Evolutionary conservation across 2,329 filamentous ascomycete species (phyloP).

Genomic region (Hymenoscyphus linearis): DNA sequence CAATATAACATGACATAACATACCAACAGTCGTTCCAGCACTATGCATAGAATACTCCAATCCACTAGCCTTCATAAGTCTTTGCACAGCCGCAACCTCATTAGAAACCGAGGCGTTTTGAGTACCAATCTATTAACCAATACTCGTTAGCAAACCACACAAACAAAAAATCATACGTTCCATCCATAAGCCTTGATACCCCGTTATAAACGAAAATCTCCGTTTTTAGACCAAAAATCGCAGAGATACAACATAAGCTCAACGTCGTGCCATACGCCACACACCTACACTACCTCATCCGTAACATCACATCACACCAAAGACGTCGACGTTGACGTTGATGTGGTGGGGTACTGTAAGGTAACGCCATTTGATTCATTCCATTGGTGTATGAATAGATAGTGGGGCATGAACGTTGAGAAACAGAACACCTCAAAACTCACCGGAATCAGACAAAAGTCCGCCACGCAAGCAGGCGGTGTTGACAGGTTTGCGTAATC

Average conservation of each 20-base stretch:
- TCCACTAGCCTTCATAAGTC: conserved; percentile 73
- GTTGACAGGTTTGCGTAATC: conserved; percentile 51
- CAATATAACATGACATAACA: neutral
- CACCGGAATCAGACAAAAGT: conserved; percentile 87
- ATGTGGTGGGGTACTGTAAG: neutral
- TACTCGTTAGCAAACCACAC: too few species aligned
- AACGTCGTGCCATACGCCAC: too few species aligned
- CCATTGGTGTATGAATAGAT: too few species aligned
- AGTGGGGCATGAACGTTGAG: too few species aligned
- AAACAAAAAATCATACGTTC: too few species aligned
- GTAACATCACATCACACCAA: too few species aligned
- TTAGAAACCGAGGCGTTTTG: conserved; percentile 68
- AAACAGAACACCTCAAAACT: conserved; percentile 27
- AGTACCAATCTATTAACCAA: conserved; percentile 65
- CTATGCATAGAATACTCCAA: conserved; percentile 87
- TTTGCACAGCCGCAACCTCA: conserved; percentile 85
- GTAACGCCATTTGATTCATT: too few species aligned
- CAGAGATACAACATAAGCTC: neutral
- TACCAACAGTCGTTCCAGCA: conserved; percentile 44
- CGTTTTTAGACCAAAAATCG: too few species aligned
- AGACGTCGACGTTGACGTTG: too few species aligned
- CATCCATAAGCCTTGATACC: too few species aligned
- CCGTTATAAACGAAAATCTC: too few species aligned
- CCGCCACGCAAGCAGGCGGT: conserved; percentile 72
- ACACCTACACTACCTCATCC: too few species aligned